phyloP scores from a whole-genome alignment of 192 early-diverging fungal species.

The Nowakowskiella sp. region DNA sequence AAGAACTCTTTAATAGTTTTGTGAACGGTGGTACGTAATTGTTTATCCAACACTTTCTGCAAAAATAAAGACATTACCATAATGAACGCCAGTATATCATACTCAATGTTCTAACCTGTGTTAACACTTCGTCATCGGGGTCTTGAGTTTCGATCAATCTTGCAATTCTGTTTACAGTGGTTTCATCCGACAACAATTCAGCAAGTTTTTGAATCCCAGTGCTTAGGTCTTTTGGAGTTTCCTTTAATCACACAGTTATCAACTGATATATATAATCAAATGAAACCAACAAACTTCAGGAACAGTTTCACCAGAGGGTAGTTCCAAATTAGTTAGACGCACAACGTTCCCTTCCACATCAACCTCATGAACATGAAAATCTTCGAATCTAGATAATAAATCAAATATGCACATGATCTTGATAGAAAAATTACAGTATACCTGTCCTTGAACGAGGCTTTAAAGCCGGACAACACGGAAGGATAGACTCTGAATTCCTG shows the following conservation, averaged over 20 bases:
- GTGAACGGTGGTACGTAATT: conserved; percentile 46
- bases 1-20: conserved; percentile 42
- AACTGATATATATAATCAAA: conserved; percentile 20
- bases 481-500: too few relatives aligned
- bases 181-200: conserved; percentile 9
- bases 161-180: conserved; percentile 9
- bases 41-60: conserved; percentile 42
- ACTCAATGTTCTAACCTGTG: conserved; percentile 1
- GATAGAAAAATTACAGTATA: background rate
- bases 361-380: conserved; percentile 94
- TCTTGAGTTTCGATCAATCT: conserved; percentile 13
- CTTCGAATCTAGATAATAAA: conserved; percentile 57
- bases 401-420: background rate
- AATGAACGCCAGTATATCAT: background rate
- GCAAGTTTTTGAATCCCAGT: conserved; percentile 12
- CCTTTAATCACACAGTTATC: conserved; percentile 17
- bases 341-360: conserved; percentile 60
- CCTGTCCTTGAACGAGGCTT: too few relatives aligned
- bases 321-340: conserved; percentile 42
- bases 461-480: too few relatives aligned
- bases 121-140: conserved; percentile 23
- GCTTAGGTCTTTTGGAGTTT: background rate
- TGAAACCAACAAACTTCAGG: conserved; percentile 3
- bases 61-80: too few relatives aligned
- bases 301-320: conserved; percentile 4